phyloP scores from a whole-genome alignment of 2,329 filamentous ascomycete genomes.

The Cyphellophora europaea region DNA sequence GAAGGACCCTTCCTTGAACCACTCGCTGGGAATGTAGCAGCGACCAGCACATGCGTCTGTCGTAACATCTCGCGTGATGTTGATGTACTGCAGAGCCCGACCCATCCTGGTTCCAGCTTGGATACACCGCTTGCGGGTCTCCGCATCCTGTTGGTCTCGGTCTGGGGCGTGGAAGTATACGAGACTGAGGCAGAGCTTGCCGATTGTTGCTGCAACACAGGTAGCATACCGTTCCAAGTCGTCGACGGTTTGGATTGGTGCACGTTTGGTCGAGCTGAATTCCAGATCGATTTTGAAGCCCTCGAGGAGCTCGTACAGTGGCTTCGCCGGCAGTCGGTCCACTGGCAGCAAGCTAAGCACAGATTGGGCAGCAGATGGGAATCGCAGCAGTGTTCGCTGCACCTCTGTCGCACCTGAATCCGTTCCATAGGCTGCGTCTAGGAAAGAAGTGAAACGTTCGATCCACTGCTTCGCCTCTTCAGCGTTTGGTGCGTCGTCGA shows the following conservation, averaged over 20 bases:
- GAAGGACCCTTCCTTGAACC: constrained; percentile 36
- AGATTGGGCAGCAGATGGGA: constrained; percentile 43
- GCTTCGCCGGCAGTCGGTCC: constrained; percentile 45
- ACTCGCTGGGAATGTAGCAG: constrained; percentile 58
- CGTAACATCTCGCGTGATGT: constrained; percentile 64
- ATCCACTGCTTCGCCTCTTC: constrained; percentile 51
- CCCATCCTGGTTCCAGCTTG: constrained; percentile 57
- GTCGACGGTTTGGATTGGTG: constrained; percentile 49
- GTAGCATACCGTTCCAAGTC: constrained; percentile 56
- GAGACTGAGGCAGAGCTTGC: constrained; percentile 57
- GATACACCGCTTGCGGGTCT: constrained; percentile 34
- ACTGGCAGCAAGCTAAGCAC: constrained; percentile 53
- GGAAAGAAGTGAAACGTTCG: constrained; percentile 45
- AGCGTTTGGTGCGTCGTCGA: constrained; percentile 52
- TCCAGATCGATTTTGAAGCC: constrained; percentile 61
- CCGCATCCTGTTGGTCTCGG: constrained; percentile 15
- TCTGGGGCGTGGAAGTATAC: constrained; percentile 47
- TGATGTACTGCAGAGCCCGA: constrained; percentile 65
- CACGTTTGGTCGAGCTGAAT: constrained; percentile 35
- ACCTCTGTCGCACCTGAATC: constrained; percentile 16
- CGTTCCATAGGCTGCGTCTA: constrained; percentile 43
- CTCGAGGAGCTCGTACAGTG: constrained; percentile 54
- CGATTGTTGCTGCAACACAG: constrained; percentile 65
- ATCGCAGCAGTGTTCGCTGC: constrained; percentile 28
- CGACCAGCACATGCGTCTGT: constrained; percentile 57